phyloP scores from a whole-genome alignment of 2,329 filamentous ascomycete species.

The Aspergillus niger region DNA sequence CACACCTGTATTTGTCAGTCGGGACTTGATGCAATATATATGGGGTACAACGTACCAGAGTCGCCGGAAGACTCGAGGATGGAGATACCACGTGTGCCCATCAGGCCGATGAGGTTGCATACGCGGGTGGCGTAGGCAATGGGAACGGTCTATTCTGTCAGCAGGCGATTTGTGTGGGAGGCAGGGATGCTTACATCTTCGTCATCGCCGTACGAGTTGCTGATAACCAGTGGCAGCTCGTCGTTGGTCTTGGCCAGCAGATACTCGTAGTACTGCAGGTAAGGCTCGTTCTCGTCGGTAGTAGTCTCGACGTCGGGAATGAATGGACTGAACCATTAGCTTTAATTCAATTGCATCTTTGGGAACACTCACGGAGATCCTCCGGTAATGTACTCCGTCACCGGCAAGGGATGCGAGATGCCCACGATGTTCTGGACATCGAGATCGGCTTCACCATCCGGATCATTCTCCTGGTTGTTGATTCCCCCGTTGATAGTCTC shows the following conservation, averaged over 20 bases:
- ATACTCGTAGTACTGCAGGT: slow-evolving; percentile 64
- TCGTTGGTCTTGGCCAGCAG: slow-evolving; percentile 53
- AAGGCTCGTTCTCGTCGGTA: slow-evolving; percentile 65
- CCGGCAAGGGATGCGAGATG: slow-evolving; percentile 56
- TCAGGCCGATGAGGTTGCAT: slow-evolving; percentile 65
- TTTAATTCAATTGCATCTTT: background rate
- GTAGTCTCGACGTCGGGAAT: slow-evolving; percentile 48
- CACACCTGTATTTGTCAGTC: background rate
- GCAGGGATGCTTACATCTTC: slow-evolving; percentile 44
- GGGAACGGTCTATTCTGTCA: slow-evolving; percentile 56
- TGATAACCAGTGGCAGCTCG: slow-evolving; percentile 62
- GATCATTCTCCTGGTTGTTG: slow-evolving; percentile 48
- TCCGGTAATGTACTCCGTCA: slow-evolving; percentile 28
- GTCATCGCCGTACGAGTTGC: slow-evolving; percentile 67
- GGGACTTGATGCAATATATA: background rate
- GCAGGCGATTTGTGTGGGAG: background rate
- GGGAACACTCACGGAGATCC: slow-evolving; percentile 5
- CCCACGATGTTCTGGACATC: slow-evolving; percentile 62
- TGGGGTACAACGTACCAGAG: slow-evolving; percentile 24
- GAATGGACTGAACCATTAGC: slow-evolving; percentile 41
- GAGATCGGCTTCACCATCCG: slow-evolving; percentile 57
- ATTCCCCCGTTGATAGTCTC: slow-evolving; percentile 44
- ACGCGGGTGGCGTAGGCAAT: slow-evolving; percentile 61
- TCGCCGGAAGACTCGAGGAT: slow-evolving; percentile 66
- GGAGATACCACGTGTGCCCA: slow-evolving; percentile 67